phyloP scores from a whole-genome alignment of 257 asterid genomes.

The Cordia subcordata region DNA sequence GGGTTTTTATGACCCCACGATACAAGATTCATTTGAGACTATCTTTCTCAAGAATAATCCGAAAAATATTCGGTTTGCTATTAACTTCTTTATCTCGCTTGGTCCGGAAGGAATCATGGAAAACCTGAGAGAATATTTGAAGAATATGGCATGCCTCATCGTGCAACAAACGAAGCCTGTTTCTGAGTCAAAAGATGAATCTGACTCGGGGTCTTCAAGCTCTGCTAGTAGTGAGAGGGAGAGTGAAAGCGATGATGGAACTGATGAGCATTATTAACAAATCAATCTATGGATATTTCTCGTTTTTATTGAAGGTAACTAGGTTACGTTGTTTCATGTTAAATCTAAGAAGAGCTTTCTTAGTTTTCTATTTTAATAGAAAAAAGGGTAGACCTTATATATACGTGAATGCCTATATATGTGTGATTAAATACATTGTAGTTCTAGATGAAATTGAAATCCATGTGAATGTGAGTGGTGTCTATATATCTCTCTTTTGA shows the following conservation, averaged over 20 bases:
- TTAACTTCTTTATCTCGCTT: constrained; percentile 15
- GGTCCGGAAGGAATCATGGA: constrained; percentile 4
- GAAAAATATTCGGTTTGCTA: constrained; percentile 12
- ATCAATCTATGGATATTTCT: too few species aligned
- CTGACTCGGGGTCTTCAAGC: background rate
- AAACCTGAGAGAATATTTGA: constrained; percentile 6
- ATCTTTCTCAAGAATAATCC: constrained; percentile 9
- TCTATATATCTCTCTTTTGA: too few species aligned
- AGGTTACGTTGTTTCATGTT: too few species aligned
- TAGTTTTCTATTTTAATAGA: too few species aligned
- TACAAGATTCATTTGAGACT: constrained; percentile 6
- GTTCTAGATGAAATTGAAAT: too few species aligned
- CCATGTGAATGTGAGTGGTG: too few species aligned
- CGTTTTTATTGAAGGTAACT: too few species aligned
- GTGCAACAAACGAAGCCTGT: background rate
- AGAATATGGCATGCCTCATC: background rate
- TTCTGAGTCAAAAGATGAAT: constrained; percentile 5
- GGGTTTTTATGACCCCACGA: constrained; percentile 10
- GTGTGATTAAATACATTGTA: too few species aligned
- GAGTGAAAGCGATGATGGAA: background rate
- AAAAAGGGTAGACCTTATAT: too few species aligned
- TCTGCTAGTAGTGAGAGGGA: background rate
- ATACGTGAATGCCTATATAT: too few species aligned
- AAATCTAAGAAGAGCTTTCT: too few species aligned
- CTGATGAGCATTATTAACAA: too few species aligned